Evolutionary conservation across 2,329 filamentous ascomycete species (phyloP).

Genomic region (Colletotrichum kahawae): DNA sequence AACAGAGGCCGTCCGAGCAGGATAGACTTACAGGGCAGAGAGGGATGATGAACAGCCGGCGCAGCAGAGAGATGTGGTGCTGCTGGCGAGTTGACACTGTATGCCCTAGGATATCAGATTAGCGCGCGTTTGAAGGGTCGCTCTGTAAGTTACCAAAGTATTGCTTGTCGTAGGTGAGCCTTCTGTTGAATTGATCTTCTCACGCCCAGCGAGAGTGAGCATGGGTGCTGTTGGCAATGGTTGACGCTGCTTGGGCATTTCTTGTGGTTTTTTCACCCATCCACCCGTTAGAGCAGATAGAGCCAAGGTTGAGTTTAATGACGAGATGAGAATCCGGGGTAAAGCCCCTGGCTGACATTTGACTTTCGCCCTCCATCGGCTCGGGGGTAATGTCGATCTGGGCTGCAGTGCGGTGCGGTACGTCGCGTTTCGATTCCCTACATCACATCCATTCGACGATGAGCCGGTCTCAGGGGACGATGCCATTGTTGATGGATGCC

Average conservation of each 20-base stretch:
- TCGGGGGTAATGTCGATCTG: conserved; percentile 11
- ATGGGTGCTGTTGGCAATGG: not conserved
- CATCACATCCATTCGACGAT: not conserved
- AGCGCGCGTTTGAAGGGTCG: not conserved
- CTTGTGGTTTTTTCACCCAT: not conserved
- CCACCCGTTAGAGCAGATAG: not conserved
- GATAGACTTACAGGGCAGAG: not conserved
- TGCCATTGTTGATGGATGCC: not conserved
- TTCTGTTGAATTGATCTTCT: not conserved
- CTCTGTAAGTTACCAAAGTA: not conserved
- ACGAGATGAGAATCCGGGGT: conserved; percentile 23
- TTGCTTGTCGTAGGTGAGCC: not conserved
- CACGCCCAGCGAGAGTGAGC: not conserved
- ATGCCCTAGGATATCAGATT: not conserved
- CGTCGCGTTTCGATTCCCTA: not conserved
- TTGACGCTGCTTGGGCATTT: not conserved
- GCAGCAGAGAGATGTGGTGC: not conserved
- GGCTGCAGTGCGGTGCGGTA: not conserved
- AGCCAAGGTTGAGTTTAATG: conserved; percentile 13
- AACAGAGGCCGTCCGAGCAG: not conserved
- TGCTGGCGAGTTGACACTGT: not conserved
- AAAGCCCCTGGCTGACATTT: conserved; percentile 15
- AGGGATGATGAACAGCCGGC: not conserved
- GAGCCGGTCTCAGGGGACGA: not conserved
- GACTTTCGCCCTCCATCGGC: conserved; percentile 14